phyloP scores from a whole-genome alignment of 2,329 filamentous ascomycete species.

The Hymenoscyphus fraxineus region DNA sequence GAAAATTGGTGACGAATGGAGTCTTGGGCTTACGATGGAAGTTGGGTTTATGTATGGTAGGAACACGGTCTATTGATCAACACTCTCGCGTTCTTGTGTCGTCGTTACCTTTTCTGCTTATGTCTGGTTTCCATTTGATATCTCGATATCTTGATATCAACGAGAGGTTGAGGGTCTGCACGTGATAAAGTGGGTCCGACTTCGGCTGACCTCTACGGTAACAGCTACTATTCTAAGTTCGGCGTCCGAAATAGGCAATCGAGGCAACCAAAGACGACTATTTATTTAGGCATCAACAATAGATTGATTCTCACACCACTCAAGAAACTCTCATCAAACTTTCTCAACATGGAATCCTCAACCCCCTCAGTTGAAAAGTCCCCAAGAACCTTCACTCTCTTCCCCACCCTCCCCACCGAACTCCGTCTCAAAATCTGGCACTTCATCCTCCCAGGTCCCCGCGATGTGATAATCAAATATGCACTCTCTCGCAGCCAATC shows the following conservation, averaged over 20 bases:
- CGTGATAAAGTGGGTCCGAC: no score
- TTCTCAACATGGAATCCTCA: background rate
- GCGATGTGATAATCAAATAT: constrained; percentile 3
- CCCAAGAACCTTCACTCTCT: constrained; percentile 17
- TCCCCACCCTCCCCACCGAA: constrained; percentile 23
- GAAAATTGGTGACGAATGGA: background rate
- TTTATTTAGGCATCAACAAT: background rate
- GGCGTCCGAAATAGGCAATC: background rate
- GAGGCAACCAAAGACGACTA: background rate
- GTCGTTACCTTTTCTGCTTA: background rate
- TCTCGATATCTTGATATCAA: no score
- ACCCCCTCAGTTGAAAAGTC: background rate
- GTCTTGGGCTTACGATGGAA: background rate
- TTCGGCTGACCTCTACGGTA: background rate
- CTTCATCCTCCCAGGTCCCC: background rate
- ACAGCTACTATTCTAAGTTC: no score
- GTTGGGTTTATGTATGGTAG: background rate
- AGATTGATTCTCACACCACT: background rate
- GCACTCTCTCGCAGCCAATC: background rate
- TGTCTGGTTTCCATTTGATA: no score
- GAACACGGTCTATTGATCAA: background rate
- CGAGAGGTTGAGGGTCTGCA: no score
- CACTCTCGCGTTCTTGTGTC: background rate
- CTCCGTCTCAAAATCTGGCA: background rate
- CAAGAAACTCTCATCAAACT: background rate